These are phyloP conservation scores for Prinsepia uniflora DNA, from an alignment of 306 rosid species.

Conservation along the genomic window DNA sequence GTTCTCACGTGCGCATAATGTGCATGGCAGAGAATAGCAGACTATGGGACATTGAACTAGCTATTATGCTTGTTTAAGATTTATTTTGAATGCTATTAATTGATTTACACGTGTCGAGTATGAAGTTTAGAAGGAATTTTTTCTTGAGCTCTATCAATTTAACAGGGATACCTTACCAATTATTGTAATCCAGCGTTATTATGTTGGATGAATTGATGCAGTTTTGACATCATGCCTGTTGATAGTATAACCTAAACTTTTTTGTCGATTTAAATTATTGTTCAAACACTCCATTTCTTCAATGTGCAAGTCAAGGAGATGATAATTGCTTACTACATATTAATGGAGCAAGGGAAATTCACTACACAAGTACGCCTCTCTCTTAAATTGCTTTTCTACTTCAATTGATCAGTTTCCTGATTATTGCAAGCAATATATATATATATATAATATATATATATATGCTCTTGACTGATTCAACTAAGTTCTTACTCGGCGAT, in stretches of 20 bases:
- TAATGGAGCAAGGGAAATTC: constrained; percentile 96
- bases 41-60: background rate
- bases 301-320: constrained; percentile 82
- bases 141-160: background rate
- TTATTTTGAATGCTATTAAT: background rate
- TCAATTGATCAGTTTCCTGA: background rate
- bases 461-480: background rate
- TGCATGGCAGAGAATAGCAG: background rate
- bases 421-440: background rate
- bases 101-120: background rate
- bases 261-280: background rate
- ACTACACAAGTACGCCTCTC: constrained; percentile 53
- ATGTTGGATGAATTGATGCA: background rate
- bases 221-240: background rate
- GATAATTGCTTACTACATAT: constrained; percentile 75
- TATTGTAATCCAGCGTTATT: background rate
- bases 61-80: background rate
- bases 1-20: background rate
- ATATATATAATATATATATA: too few relatives aligned
- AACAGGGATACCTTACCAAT: background rate
- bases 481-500: constrained; percentile 4
- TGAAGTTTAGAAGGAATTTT: background rate
- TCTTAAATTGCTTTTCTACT: constrained; percentile 17
- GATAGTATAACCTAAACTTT: background rate
- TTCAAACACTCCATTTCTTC: constrained; percentile 15